Evolutionary conservation across 306 rosid genomes (phyloP).

Genomic region (Cucurbita moschata): DNA sequence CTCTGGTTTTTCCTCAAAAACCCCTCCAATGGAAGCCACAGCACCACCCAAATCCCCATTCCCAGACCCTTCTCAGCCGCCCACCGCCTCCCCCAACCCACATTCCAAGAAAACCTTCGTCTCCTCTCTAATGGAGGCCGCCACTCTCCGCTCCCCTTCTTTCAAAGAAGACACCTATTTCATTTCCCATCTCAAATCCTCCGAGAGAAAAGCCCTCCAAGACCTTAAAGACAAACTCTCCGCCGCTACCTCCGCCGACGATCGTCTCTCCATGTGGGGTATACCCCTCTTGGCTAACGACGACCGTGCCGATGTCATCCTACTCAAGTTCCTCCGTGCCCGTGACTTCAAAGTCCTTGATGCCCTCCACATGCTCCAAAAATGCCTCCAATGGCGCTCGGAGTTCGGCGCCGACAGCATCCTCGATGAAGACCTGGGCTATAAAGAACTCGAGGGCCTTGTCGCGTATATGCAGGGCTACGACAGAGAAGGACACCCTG

Average conservation of each 20-base stretch:
- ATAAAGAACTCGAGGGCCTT: slow-evolving; percentile 86
- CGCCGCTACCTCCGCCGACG: slow-evolving; percentile 24
- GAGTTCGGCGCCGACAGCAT: slow-evolving; percentile 56
- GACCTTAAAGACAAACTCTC: slow-evolving; percentile 48
- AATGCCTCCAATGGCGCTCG: slow-evolving; percentile 65
- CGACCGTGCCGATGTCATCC: slow-evolving; percentile 65
- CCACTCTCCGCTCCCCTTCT: slow-evolving; percentile 39
- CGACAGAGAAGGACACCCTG: slow-evolving; percentile 82
- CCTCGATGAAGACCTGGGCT: slow-evolving; percentile 63
- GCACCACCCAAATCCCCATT: slow-evolving; percentile 14
- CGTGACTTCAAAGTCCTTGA: slow-evolving; percentile 69
- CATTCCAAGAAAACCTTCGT: slow-evolving; percentile 58
- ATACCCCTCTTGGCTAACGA: slow-evolving; percentile 45
- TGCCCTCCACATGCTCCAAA: slow-evolving; percentile 43
- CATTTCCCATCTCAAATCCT: slow-evolving; percentile 45
- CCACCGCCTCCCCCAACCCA: slow-evolving; percentile 12
- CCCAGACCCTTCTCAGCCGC: neutral
- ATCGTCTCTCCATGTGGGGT: slow-evolving; percentile 53
- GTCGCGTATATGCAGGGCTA: slow-evolving; percentile 80
- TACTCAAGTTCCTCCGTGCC: slow-evolving; percentile 80
- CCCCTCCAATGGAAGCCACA: slow-evolving; percentile 36
- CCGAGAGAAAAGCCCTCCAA: slow-evolving; percentile 60
- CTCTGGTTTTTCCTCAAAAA: slow-evolving; percentile 31
- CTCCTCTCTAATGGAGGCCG: slow-evolving; percentile 47
- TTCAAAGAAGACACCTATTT: slow-evolving; percentile 75